Evolutionary conservation across 805 yeast genomes (phyloP).

Genomic region (Candida cerambycidarum): DNA sequence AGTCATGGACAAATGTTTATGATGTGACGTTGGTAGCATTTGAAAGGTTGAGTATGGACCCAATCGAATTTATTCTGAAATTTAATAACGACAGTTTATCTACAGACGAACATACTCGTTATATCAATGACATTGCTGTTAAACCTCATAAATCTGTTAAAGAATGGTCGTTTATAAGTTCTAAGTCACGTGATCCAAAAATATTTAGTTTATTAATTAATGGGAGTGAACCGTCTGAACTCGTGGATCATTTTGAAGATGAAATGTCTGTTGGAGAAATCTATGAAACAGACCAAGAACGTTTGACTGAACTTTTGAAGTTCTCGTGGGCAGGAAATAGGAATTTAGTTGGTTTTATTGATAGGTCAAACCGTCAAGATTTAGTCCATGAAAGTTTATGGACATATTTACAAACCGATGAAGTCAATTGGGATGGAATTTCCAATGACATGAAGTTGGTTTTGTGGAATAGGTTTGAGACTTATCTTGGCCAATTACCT

Average conservation of each 20-base stretch:
- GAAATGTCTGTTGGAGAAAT: no score
- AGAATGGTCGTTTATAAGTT: no score
- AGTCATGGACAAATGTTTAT: no score
- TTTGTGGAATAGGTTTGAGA: constrained; percentile 5
- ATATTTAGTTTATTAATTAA: no score
- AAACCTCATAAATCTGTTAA: constrained; percentile 18
- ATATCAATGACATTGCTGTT: constrained; percentile 28
- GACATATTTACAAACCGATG: constrained; percentile 7
- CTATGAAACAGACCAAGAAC: background rate
- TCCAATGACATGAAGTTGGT: background rate
- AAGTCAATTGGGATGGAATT: constrained; percentile 4
- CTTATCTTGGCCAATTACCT: background rate
- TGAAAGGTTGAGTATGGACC: no score
- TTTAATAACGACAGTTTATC: no score
- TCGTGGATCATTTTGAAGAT: constrained; percentile 10
- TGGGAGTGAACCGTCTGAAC: background rate
- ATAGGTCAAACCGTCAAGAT: background rate
- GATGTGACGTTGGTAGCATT: no score
- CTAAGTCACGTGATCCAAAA: no score
- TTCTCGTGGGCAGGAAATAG: constrained; percentile 4
- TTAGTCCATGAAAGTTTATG: constrained; percentile 11
- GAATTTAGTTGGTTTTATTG: constrained; percentile 4
- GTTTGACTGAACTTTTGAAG: background rate
- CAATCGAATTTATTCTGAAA: no score
- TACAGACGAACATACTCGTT: no score